Evolutionary conservation across 1,284 basidiomycete species (phyloP), one percentile per base, ranked within the genome.

Genomic region (Athelia sp.): DNA sequence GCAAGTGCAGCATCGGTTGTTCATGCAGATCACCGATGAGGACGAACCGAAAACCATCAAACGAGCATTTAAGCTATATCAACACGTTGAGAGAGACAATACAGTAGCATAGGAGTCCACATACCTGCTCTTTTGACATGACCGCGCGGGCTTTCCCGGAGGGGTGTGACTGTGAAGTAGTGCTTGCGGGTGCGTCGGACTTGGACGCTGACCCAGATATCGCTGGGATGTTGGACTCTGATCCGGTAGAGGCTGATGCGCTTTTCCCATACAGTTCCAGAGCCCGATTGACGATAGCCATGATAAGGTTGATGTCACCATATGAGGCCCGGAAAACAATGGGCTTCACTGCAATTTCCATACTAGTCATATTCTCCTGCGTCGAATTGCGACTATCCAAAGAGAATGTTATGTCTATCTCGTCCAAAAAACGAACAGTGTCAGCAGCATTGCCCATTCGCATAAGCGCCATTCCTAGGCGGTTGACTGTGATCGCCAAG

Each of bases 21-120:
- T 98, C 95, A 60, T 99, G 90, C 51, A 93, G 69, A 66, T 99
- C 97, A 2, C 96, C 93, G 53, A 99, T 97, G 29, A 99, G 74
- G 44, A 99, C 84, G 26, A 99, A 73, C 54, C 95, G 89, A 69
- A 99, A 88, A 2, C 96, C 96, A 54, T 95, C 91, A 53, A 96
- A 81, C 0, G 82, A 83, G 0, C 82, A 89, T 62, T 85, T 88
- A 53, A 97, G 74, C 88, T 95, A 55, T 1, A 48, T 38, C 29
- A n/a, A 26, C 18, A 29, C 24, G 18, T 35, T 19, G 49, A 32
- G 19, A 54, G 22, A 50, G 51, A 36, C 18, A 34, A 40, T 23
- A 21, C 22, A 29, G 4, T 29, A 35, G 40, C 34, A 23, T 45
- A 43, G 18, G 43, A 22, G 9, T 32, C 6, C 8, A 38, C 58